Evolutionary conservation across 192 early-diverging fungal genomes (phyloP).

Genomic region (Chytriomyces sp.): DNA sequence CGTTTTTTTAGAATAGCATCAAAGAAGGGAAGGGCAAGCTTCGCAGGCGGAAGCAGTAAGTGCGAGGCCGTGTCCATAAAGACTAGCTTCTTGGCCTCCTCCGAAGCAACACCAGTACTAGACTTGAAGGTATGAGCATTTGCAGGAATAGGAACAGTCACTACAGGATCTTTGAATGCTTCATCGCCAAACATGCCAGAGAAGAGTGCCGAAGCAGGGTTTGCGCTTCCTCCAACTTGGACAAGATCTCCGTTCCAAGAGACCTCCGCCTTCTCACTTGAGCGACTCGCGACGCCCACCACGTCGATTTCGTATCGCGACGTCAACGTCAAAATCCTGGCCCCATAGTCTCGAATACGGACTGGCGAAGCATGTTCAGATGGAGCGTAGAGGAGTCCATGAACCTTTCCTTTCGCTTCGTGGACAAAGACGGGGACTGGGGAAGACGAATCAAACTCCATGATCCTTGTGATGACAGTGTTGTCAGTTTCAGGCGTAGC

Average conservation of each 20-base stretch:
- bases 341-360: neutral
- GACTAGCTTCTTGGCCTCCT: neutral
- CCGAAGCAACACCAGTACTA: neutral
- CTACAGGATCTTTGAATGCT: neutral
- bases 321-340: neutral
- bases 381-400: neutral
- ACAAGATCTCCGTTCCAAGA: too few species aligned
- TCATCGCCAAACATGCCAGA: constrained; percentile 9
- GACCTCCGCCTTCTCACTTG: neutral
- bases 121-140: neutral
- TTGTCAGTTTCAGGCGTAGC: neutral
- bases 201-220: neutral
- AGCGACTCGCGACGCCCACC: neutral
- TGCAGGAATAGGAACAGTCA: neutral
- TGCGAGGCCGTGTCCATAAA: constrained; percentile 24
- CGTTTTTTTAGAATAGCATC: constrained; percentile 15
- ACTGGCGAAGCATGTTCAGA: neutral
- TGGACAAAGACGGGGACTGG: neutral
- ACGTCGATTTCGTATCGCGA: neutral
- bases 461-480: neutral
- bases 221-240: neutral
- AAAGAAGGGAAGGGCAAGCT: constrained; percentile 14
- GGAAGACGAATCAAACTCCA: neutral
- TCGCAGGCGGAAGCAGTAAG: constrained; percentile 1
- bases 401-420: neutral